Conservation (phyloP, 1,139 yeast species). For the Blastobotrys persicus region DNA sequence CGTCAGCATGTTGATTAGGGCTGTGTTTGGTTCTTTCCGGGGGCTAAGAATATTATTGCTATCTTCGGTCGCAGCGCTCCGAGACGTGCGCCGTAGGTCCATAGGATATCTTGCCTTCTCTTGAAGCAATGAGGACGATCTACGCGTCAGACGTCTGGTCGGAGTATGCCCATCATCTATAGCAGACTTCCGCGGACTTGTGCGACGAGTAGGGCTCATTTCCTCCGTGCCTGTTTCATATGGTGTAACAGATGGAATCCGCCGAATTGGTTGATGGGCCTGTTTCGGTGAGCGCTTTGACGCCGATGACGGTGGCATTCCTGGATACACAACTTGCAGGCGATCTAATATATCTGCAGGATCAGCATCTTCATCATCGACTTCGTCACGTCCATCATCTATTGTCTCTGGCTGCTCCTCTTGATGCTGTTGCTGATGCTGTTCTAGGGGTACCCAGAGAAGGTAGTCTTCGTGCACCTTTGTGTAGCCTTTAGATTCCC, state of each 20-base stretch:
- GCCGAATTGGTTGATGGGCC: neutral
- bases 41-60: neutral
- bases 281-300: neutral
- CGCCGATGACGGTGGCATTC: conserved; percentile 2
- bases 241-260: neutral
- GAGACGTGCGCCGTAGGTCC: neutral
- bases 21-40: neutral
- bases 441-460: conserved; percentile 49
- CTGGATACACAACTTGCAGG: conserved; percentile 8
- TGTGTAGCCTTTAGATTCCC: conserved; percentile 58
- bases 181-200: neutral
- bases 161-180: too few relatives aligned
- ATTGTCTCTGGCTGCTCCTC: neutral
- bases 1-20: neutral
- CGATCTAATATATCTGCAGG: conserved; percentile 12
- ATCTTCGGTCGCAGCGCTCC: neutral
- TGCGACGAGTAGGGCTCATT: neutral
- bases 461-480: conserved; percentile 51
- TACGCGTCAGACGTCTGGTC: neutral
- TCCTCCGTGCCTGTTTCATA: neutral
- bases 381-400: neutral
- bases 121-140: neutral
- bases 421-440: conserved; percentile 1
- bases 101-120: neutral
- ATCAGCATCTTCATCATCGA: conserved; percentile 8